phyloP scores from a whole-genome alignment of 345 rosid genomes.

The Corchorus olitorius region DNA sequence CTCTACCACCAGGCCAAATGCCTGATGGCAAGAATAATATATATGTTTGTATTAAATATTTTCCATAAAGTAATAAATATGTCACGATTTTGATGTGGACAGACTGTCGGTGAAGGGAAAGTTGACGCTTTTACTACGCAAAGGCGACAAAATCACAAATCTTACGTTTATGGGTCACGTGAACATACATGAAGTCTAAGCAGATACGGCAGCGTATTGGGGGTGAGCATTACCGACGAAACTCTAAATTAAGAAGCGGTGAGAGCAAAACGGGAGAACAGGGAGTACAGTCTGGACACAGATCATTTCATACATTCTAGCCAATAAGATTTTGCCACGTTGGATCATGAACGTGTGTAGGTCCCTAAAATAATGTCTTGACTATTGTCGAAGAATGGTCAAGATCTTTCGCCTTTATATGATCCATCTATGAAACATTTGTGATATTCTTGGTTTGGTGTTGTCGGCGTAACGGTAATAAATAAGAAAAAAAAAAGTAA shows the following conservation, averaged over 20 bases:
- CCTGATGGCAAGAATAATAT: too few species aligned
- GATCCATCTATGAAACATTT: neutral
- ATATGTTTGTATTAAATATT: neutral
- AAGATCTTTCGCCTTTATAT: neutral
- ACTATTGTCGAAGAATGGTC: neutral
- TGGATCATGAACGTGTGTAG: neutral
- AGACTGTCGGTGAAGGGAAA: conserved; percentile 9
- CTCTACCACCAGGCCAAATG: too few species aligned
- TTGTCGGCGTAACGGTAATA: neutral
- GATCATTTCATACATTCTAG: neutral
- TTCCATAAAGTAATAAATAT: neutral
- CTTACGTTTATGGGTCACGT: neutral
- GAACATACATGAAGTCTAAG: neutral
- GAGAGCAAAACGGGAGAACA: neutral
- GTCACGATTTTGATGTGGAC: neutral
- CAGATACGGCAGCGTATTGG: neutral
- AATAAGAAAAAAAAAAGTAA: too few species aligned
- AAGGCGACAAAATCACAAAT: neutral
- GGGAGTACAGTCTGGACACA: neutral
- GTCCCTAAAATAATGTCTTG: neutral
- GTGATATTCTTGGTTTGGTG: neutral
- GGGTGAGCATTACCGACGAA: neutral
- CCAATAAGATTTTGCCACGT: neutral
- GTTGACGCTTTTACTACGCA: neutral
- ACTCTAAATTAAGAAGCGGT: neutral